Base-by-base conservation (phyloP, 2,329 filamentous ascomycete genomes). In the Dactylonectria estremocensis region DNA sequence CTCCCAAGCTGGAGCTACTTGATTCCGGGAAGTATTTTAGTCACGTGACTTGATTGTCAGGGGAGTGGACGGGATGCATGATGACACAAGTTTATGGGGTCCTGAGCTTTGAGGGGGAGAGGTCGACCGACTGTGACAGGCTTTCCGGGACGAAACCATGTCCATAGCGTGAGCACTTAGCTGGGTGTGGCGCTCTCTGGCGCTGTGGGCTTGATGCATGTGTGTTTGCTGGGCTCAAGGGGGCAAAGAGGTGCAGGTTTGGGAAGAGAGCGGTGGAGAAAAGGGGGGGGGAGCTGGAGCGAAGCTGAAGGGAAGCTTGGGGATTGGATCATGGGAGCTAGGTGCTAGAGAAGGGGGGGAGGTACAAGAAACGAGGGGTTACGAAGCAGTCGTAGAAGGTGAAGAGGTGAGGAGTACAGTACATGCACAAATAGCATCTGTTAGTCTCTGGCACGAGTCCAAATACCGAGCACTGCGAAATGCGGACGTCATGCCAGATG, bases 21-120 rank as follows among this genome's bases (percentile, higher is more conserved):
- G 9, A 28, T 50, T 31, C 24, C 9, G 40, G 37, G 13, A 14
- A 10, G 11, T n/a, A 28, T 14, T 1, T 1, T 31, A 16, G 6
- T 72, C 72, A 74, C 69, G 72, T 74, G 72, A 67, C 5, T 10
- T 10, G 10, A 60, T 46, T 62, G 35, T 28, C 24, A 28, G 24
- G 7, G 7, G 45, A 53, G 31, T 49, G 49, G 50, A 45, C 43
- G 40, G 31, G 46, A 67, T 70, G 69, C 61, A 67, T 48, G 63
- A 72, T 73, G 72, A 68, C 70, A 73, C 72, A 45, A 70, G 53
- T 24, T 24, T 20, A 58, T 48, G 65, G 69, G 68, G 62, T 37
- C 24, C 43, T 45, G 22, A 54, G 31, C 35, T 56, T 45, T 11
- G 43, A 45, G 57, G 61, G 61, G 61, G 59, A n/a, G 49, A 35